A percentile compares a stretch with the other conserved stretches of the same genome.
phyloP scores from a whole-genome alignment of 768 basidiomycete species.

The Podaxis sp. region DNA sequence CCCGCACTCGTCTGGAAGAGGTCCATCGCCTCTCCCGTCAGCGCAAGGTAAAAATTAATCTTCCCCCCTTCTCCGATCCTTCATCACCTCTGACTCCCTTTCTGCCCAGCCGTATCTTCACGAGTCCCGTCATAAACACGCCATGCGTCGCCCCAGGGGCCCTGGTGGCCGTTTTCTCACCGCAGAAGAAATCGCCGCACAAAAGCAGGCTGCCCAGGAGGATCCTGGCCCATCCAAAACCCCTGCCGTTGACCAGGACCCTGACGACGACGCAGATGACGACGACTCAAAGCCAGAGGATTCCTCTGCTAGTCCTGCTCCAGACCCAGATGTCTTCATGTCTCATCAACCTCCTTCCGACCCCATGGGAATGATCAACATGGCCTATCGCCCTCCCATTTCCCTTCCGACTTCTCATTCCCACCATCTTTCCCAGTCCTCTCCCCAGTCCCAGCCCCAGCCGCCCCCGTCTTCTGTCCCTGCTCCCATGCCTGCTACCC shows the following conservation, averaged over 20 bases:
- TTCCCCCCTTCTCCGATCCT: not conserved
- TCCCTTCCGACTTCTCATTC: constrained; percentile 13
- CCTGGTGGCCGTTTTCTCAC: constrained; percentile 98
- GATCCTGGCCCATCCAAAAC: constrained; percentile 32
- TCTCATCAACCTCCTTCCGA: constrained; percentile 21
- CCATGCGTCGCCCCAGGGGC: constrained; percentile 94
- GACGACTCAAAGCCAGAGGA: constrained; percentile 47
- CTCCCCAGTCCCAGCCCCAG: constrained; percentile 14
- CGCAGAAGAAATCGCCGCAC: constrained; percentile 90
- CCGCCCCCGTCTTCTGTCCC: constrained; percentile 3
- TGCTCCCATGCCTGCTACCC: constrained; percentile 13
- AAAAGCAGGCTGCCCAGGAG: constrained; percentile 47
- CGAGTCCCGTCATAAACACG: constrained; percentile 97
- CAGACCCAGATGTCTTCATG: constrained; percentile 24
- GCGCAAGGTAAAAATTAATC: constrained; percentile 66
- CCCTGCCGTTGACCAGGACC: constrained; percentile 33
- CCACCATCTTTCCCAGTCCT: constrained; percentile 19
- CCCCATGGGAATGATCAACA: constrained; percentile 27
- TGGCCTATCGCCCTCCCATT: constrained; percentile 21
- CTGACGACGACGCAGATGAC: constrained; percentile 26
- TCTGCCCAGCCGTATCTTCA: constrained; percentile 87
- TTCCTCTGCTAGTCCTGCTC: constrained; percentile 12
- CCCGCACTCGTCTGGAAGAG: constrained; percentile 90
- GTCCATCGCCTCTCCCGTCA: constrained; percentile 90
- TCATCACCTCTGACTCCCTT: constrained; percentile 11